These are phyloP conservation scores for Sequoia sempervirens DNA, from an alignment of 75 land plant genomes.

Conservation along the genomic window DNA sequence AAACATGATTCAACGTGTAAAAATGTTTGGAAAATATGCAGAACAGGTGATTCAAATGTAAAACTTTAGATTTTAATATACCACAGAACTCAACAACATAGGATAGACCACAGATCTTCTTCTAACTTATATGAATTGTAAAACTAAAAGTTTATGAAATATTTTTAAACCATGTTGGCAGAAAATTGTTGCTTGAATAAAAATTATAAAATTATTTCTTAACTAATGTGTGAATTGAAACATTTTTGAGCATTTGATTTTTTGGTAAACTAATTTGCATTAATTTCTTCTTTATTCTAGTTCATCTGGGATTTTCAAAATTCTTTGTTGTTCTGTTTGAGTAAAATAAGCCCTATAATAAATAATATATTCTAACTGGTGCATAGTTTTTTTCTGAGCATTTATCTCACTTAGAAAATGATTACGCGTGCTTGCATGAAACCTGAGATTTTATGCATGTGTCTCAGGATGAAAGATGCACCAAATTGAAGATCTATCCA, in stretches of 20 bases:
- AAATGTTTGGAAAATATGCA: background rate
- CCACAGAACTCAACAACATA: background rate
- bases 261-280: background rate
- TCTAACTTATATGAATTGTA: background rate
- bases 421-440: background rate
- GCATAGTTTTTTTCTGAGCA: background rate
- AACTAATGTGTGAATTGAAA: background rate
- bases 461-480: constrained; percentile 93
- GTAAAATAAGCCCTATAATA: background rate
- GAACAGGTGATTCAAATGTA: background rate
- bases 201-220: background rate
- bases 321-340: background rate
- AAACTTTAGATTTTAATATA: background rate
- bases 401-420: background rate
- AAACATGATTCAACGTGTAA: background rate
- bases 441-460: background rate
- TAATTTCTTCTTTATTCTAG: background rate
- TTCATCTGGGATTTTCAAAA: background rate
- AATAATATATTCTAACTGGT: background rate
- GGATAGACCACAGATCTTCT: background rate
- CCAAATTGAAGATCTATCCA: constrained; percentile 94
- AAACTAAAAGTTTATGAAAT: background rate
- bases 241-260: background rate
- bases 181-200: background rate
- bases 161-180: background rate